Evolutionary conservation across 2,329 filamentous ascomycete genomes (phyloP).

Genomic region (Pestalotiopsis sp.): DNA sequence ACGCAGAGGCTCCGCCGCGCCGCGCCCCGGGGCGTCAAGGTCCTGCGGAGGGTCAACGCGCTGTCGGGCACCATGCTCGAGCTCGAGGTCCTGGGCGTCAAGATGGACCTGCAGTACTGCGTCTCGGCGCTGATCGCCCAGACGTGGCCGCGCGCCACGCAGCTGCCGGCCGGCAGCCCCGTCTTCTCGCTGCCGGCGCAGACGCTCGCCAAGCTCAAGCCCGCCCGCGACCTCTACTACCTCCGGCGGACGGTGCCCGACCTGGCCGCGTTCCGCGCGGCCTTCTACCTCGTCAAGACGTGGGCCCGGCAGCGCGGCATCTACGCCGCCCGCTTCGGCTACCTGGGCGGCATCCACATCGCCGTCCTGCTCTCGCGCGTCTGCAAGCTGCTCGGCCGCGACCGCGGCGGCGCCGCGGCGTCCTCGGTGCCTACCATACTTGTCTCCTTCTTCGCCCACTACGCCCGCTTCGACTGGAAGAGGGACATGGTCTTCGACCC

Average conservation of each 20-base stretch:
- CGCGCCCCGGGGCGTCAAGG: conserved; percentile 42
- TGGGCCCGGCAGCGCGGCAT: conserved; percentile 66
- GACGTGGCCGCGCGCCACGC: conserved; percentile 51
- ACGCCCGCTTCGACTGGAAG: conserved; percentile 63
- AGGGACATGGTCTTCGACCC: conserved; percentile 59
- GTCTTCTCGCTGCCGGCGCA: conserved; percentile 58
- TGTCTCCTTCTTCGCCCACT: conserved; percentile 64
- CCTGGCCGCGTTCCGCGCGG: conserved; percentile 57
- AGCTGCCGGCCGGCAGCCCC: conserved; percentile 51
- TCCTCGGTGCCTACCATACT: conserved; percentile 55
- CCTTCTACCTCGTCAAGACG: conserved; percentile 61
- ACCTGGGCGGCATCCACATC: conserved; percentile 67
- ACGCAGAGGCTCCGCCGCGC: conserved; percentile 55
- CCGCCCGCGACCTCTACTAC: conserved; percentile 64
- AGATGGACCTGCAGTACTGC: conserved; percentile 69
- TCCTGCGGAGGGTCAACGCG: conserved; percentile 61
- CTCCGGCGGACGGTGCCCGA: conserved; percentile 63
- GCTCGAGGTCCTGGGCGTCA: conserved; percentile 58
- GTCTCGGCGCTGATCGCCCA: conserved; percentile 58
- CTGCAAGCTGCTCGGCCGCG: conserved; percentile 53
- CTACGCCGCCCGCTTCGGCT: conserved; percentile 67
- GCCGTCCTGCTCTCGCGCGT: conserved; percentile 62
- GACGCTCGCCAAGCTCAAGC: conserved; percentile 64
- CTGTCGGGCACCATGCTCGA: conserved; percentile 67
- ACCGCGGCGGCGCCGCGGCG: conserved; percentile 23